phyloP scores from a whole-genome alignment of 2,329 filamentous ascomycete genomes.

The Pseudogymnoascus sp. region DNA sequence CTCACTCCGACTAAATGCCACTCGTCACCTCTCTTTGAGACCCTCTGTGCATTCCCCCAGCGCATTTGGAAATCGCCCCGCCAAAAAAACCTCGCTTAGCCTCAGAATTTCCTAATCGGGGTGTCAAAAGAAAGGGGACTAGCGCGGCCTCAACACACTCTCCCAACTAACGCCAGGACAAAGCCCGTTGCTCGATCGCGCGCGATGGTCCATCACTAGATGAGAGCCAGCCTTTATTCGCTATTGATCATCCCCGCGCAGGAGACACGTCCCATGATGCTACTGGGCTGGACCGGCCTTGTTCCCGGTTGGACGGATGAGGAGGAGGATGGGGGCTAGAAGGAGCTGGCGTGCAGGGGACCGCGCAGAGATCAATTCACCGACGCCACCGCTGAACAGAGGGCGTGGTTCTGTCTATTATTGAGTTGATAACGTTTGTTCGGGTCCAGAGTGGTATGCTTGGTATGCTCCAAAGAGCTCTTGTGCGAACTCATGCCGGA shows the following conservation, averaged over 20 bases:
- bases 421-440: not conserved
- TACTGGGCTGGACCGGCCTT: not conserved
- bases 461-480: not conserved
- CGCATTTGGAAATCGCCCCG: not conserved
- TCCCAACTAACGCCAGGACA: not conserved
- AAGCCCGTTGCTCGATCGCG: not conserved
- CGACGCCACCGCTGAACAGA: not conserved
- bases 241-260: not conserved
- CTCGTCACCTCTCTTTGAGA: not conserved
- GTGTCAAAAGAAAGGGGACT: conserved; percentile 10
- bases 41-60: not conserved
- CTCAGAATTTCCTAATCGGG: conserved; percentile 10
- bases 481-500: not conserved
- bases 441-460: not conserved
- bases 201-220: not conserved
- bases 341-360: not conserved
- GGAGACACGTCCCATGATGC: not conserved
- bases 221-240: not conserved
- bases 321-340: not conserved
- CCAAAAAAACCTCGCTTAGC: not conserved
- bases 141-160: not conserved
- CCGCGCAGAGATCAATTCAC: not conserved
- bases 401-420: not conserved
- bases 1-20: not conserved
- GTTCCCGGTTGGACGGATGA: not conserved